Evolutionary conservation across 306 rosid genomes (phyloP), one percentile per base, ranked within the genome.

Genomic region (Coriaria nepalensis): DNA sequence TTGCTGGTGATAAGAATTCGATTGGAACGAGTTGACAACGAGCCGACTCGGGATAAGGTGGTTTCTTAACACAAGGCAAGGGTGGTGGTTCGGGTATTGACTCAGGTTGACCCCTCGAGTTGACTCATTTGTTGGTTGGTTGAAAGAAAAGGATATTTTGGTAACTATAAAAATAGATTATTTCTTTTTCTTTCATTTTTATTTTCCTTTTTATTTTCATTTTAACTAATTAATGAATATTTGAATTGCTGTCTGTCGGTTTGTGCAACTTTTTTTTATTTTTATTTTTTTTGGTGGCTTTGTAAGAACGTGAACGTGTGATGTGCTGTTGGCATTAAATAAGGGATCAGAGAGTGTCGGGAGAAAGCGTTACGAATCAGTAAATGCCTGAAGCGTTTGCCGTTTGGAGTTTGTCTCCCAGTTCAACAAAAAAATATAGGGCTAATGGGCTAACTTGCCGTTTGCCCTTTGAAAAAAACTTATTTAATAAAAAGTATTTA

Each of bases 81-180:
- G 82, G 72, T 79, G 68, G 92, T 73, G 98, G 98, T 90, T 90
- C 98, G 98, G 98, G 95, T 73, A 90, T 90, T 90, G 98, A 90
- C 98, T 90, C 77, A 49, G 78, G 79, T 83, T 51, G 43, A 73
- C 82, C 83, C 81, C 52, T 47, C 52, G 32, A 34, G 61, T 66
- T 65, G 74, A 54, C 71, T 62, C 55, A 32, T 10, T 38, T 63
- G 45, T 55, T 37, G 20, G 32, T 35, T 45, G 9, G 39, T 42
- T 13, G 34, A 10, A 8, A 29, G 13, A 29, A 50, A 47, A 36
- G 43, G 40, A 35, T 58, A 49, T 51, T 65, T 64, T 45, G 47
- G 56, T 52, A 52, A 56, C 60, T 43, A 13, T 50, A 36, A 13
- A 46, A 42, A 43, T 43, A 13, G 42, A 55, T 43, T 55, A 11